Evolutionary conservation across 108 stramenopile genomes (phyloP), one percentile per base, ranked within the genome.

Genomic region (Cylindrotheca closterium): DNA sequence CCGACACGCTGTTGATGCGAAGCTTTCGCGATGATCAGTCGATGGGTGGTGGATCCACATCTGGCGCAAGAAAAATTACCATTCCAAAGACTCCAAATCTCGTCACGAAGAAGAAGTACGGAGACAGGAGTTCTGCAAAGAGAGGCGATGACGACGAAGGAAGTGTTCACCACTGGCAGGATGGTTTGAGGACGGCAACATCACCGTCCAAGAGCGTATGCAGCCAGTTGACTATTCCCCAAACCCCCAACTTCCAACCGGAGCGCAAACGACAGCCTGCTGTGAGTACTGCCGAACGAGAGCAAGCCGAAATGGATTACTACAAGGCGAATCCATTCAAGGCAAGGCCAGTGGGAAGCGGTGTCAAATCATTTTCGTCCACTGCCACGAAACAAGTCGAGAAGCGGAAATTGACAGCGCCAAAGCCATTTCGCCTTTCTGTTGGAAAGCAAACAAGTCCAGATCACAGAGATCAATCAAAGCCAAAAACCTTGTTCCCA

Each of bases 221-320:
- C 7, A 51, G 55, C 18, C 42, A 58, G 22, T 31, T 75, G 49
- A 80, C 79, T 0, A 73, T 77, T 45, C 79, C 79, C 8, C 22
- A 67, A 25, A 64, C 79, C 12, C 79, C 79, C 2, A 53, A 74
- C 17, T 79, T 79, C 47, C 63, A 74, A 29, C 53, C 68, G 5
- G 58, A 57, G 24, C 63, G 52, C 12, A 66, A 65, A 25, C 71
- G 79, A 5, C 55, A 65, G 0, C 46, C 34, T 2, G 73, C 77
- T 3, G 74, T 78, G 60, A 81, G 80, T 46, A 71, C 73, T 15
- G 71, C 67, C 10, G 74, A 81, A 52, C 51, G 31, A 33, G 80
- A 81, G 42, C 34, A 32, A 31, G 80, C 77, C 29, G 50, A 62
- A 64, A 81, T 81, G 80, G 60, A 74, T 47, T 70, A 81, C 47